A percentile compares a stretch with the other conserved stretches of the same genome.
Evolutionary conservation across 2,329 filamentous ascomycete species (phyloP).

Genomic region (Albophoma yamanashiensis): DNA sequence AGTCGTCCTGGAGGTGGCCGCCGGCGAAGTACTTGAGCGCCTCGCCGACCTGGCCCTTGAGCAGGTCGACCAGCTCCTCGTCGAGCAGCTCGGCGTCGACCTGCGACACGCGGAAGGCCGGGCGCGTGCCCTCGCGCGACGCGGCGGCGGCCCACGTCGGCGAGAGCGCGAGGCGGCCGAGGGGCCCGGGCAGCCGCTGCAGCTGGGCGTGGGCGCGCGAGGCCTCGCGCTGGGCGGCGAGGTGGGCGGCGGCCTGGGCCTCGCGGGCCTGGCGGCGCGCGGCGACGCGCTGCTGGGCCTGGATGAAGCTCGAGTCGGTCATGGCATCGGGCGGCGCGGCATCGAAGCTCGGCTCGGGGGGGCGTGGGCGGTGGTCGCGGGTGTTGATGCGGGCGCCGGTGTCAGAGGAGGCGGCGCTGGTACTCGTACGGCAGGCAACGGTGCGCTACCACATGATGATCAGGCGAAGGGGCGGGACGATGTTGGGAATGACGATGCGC

Average conservation of each 20-base stretch:
- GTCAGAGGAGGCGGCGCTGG: not conserved
- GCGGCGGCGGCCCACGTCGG: slow-evolving; percentile 58
- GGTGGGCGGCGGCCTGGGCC: slow-evolving; percentile 47
- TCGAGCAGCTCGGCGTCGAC: slow-evolving; percentile 93
- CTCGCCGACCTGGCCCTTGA: slow-evolving; percentile 79
- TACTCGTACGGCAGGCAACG: not conserved
- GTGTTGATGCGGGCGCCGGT: not conserved
- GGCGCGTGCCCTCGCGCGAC: slow-evolving; percentile 67
- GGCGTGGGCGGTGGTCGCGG: not conserved
- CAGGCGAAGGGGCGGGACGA: not conserved
- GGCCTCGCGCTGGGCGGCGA: slow-evolving; percentile 37
- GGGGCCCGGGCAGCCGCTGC: slow-evolving; percentile 48
- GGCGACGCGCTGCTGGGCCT: slow-evolving; percentile 78
- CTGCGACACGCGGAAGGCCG: slow-evolving; percentile 87
- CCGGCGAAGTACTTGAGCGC: slow-evolving; percentile 79
- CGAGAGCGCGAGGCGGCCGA: slow-evolving; percentile 42
- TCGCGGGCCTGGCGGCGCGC: slow-evolving; percentile 71
- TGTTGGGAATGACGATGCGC: not conserved
- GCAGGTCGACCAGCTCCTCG: slow-evolving; percentile 77
- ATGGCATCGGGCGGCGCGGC: slow-evolving; percentile 31
- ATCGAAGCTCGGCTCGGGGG: slow-evolving; percentile 9
- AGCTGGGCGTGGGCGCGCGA: slow-evolving; percentile 44
- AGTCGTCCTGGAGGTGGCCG: slow-evolving; percentile 68
- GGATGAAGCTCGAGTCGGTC: slow-evolving; percentile 62
- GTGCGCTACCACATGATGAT: not conserved